phyloP scores from a whole-genome alignment of 2,329 filamentous ascomycete species.

The Penicillium polonicum region DNA sequence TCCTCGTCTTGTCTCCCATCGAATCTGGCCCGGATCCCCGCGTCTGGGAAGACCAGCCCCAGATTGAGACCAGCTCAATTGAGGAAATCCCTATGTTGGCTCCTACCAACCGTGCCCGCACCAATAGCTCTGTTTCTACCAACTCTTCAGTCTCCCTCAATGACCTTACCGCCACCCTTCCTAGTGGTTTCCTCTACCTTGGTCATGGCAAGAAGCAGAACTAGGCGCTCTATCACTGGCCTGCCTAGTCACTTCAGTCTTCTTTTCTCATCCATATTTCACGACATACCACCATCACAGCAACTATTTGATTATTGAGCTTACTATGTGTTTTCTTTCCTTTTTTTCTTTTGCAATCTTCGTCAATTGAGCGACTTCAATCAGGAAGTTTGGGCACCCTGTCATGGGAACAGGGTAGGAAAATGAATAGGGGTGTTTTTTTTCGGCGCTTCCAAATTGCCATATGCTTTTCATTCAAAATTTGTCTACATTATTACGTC shows the following conservation, averaged over 20 bases:
- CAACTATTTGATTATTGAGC: conserved; percentile 13
- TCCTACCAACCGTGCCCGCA: conserved; percentile 20
- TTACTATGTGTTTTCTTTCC: background rate
- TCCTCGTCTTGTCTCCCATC: conserved; percentile 32
- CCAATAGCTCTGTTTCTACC: conserved; percentile 32
- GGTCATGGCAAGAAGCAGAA: conserved; percentile 23
- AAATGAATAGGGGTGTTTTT: conserved; percentile 4
- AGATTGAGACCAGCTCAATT: conserved; percentile 12
- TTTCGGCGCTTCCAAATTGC: background rate
- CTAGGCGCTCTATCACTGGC: conserved; percentile 13
- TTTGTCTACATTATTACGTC: background rate
- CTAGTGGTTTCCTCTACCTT: conserved; percentile 31
- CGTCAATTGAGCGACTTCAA: conserved; percentile 9
- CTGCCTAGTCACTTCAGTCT: background rate
- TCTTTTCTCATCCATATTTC: conserved; percentile 5
- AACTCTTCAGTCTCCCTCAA: conserved; percentile 17
- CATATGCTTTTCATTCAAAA: background rate
- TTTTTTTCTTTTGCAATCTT: conserved; percentile 10
- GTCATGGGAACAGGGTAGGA: conserved; percentile 2
- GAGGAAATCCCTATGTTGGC: conserved; percentile 13
- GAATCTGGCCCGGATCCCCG: conserved; percentile 30
- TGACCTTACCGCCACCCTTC: conserved; percentile 16
- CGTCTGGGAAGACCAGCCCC: conserved; percentile 19
- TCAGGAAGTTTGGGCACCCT: conserved; percentile 1
- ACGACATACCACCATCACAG: conserved; percentile 11